phyloP scores from a whole-genome alignment of 1,284 basidiomycete genomes.

The Uromyces viciae-fabae region DNA sequence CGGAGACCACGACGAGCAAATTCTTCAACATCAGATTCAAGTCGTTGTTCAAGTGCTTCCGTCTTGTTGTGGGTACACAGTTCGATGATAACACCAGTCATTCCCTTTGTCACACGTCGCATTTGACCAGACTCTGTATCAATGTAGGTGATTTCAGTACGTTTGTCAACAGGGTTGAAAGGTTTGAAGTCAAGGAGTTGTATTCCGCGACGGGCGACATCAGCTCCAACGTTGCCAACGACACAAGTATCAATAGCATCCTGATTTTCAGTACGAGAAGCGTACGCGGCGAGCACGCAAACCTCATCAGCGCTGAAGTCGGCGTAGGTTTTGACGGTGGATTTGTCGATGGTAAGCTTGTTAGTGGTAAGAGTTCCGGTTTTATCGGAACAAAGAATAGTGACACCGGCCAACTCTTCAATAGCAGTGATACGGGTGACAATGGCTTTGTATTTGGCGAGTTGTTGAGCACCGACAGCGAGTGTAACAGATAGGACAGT shows the following conservation, averaged over 20 bases:
- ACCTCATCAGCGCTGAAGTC: slow-evolving; percentile 84
- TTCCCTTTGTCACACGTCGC: slow-evolving; percentile 98
- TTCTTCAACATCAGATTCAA: slow-evolving; percentile 91
- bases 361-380: slow-evolving; percentile 96
- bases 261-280: slow-evolving; percentile 96
- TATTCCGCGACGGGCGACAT: slow-evolving; percentile 80
- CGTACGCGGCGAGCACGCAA: slow-evolving; percentile 87
- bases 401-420: slow-evolving; percentile 92
- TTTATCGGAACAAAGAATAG: slow-evolving; percentile 95
- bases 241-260: slow-evolving; percentile 87
- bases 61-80: slow-evolving; percentile 97
- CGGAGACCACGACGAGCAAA: slow-evolving; percentile 94
- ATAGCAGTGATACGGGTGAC: slow-evolving; percentile 98
- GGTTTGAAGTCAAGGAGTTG: slow-evolving; percentile 97
- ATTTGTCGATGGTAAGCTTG: slow-evolving; percentile 94
- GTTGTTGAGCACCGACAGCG: slow-evolving; percentile 93
- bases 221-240: slow-evolving; percentile 68
- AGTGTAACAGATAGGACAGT: slow-evolving; percentile 93
- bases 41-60: slow-evolving; percentile 78
- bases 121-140: slow-evolving; percentile 88
- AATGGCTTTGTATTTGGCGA: slow-evolving; percentile 97
- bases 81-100: slow-evolving; percentile 70
- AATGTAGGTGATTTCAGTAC: slow-evolving; percentile 95
- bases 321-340: slow-evolving; percentile 86
- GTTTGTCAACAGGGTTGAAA: slow-evolving; percentile 98